Conservation (phyloP, 257 asterid genomes). For the Thymus quinquecostatus region DNA sequence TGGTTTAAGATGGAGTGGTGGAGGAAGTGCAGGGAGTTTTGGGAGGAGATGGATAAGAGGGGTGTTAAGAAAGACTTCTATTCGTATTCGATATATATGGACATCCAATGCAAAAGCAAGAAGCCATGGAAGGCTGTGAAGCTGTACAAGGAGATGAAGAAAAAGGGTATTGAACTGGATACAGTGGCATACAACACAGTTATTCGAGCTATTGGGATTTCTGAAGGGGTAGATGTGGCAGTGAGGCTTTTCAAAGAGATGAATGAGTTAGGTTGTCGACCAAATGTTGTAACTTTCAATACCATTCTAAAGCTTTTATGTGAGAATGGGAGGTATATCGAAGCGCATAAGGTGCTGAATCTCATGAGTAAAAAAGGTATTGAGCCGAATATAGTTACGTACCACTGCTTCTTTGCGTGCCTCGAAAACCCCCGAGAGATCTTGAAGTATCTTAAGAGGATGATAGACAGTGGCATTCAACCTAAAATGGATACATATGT, state of each 20-base stretch:
- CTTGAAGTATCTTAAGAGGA: conserved; percentile 67
- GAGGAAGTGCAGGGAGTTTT: conserved; percentile 78
- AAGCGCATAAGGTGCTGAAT: conserved; percentile 62
- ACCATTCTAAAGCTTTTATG: conserved; percentile 77
- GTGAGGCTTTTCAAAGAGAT: conserved; percentile 72
- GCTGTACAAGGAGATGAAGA: conserved; percentile 82
- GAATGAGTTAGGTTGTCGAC: conserved; percentile 71
- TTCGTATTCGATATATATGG: conserved; percentile 90
- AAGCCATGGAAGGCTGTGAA: conserved; percentile 89
- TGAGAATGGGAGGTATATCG: conserved; percentile 75
- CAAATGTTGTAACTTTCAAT: conserved; percentile 75
- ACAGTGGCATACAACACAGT: conserved; percentile 82
- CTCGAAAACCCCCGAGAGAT: conserved; percentile 85
- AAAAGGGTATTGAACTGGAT: conserved; percentile 67
- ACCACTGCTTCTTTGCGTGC: conserved; percentile 68
- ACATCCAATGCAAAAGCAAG: conserved; percentile 78
- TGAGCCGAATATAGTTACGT: conserved; percentile 66
- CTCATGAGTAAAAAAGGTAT: conserved; percentile 69
- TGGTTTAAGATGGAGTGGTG: conserved; percentile 89
- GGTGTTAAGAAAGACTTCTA: conserved; percentile 71
- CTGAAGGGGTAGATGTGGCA: conserved; percentile 80
- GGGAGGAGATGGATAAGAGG: conserved; percentile 90
- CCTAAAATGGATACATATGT: conserved; percentile 89
- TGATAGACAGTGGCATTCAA: conserved; percentile 69
- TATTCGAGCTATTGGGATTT: conserved; percentile 72